Conservation (phyloP, 1,284 basidiomycete species). For the Chalciporus sp. region DNA sequence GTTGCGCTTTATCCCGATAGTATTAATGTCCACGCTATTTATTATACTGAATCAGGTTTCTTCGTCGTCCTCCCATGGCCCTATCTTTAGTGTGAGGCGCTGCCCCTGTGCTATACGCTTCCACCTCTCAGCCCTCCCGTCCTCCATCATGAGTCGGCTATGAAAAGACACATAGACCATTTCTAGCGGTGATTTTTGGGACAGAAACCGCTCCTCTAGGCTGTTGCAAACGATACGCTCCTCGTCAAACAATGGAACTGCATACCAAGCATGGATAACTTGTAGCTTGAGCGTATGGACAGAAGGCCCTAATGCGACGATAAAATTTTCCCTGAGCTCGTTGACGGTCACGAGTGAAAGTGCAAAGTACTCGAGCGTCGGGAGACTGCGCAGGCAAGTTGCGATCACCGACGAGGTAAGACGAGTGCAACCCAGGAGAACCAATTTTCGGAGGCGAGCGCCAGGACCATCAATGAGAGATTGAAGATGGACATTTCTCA, state of each 20-base stretch:
- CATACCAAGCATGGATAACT: conserved; percentile 39
- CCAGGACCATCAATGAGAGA: conserved; percentile 34
- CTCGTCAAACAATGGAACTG: conserved; percentile 32
- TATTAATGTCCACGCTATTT: neutral
- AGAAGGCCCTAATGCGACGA: conserved; percentile 34
- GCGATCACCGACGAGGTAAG: conserved; percentile 36
- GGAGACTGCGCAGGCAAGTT: conserved; percentile 32
- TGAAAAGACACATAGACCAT: conserved; percentile 33
- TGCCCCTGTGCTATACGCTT: conserved; percentile 25
- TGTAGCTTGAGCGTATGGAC: conserved; percentile 39
- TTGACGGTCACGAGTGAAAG: conserved; percentile 40
- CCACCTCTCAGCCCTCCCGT: conserved; percentile 31
- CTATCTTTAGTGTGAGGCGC: conserved; percentile 26
- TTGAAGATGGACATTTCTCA: conserved; percentile 38
- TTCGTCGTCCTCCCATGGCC: conserved; percentile 18
- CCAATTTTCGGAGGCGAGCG: conserved; percentile 36
- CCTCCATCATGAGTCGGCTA: conserved; percentile 28
- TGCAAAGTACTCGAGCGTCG: conserved; percentile 40
- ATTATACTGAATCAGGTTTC: conserved; percentile 5
- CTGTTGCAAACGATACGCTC: conserved; percentile 35
- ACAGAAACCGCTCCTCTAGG: conserved; percentile 23
- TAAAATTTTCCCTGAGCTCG: conserved; percentile 40
- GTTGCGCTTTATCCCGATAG: too few relatives aligned
- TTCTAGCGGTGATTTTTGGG: conserved; percentile 7
- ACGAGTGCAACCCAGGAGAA: conserved; percentile 40